Base-by-base conservation (phyloP, 1,284 basidiomycete genomes). In the Agroathelia rolfsii region DNA sequence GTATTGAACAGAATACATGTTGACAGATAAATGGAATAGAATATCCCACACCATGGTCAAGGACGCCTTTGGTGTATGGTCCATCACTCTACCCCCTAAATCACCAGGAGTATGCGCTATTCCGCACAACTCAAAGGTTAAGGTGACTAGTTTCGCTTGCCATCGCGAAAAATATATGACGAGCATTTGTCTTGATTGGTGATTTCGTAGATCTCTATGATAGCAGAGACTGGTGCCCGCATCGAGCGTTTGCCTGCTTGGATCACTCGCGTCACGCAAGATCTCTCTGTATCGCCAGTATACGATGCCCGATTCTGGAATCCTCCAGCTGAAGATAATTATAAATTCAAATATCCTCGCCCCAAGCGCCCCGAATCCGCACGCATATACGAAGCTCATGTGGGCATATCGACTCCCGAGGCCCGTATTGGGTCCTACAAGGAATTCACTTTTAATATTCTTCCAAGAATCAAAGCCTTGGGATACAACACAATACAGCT, bases 261-360 rank as follows among this genome's bases (percentile, higher is more conserved):
- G 94, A 92, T 92, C 49, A 80, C 64, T 42, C 86, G 93, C 39
- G 94, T 96, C 37, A 96, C 93, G 1, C 94, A 98, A 56, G 90
- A 98, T 52, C 63, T 97, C 35, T 56, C 62, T 30, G 77, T 92
- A 20, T 97, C 94, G 8, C 86, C 90, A 4, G 72, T 89, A 3
- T 98, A 95, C 58, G 94, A 98, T 40, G 88, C 88, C 15, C 76
- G 89, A n/a, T 96, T 97, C 62, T 98, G 94, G 94, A 96, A 97
- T 53, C 94, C 94, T 1, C 76, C 89, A 15, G 46, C 62, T 25
- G 53, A 65, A 12, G 56, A 87, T 43, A 65, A 53, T 29, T 95
- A 97, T 62, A 61, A 64, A 18, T 93, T 95, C 66, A 95, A 90
- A 58, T 68, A 95, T 51, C 43, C 69, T 24, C 67, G 72, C 6